Evolutionary conservation across 495 filamentous ascomycete species (phyloP), one percentile per base, ranked within the genome.

Genomic region (Penicillium crystallinum): DNA sequence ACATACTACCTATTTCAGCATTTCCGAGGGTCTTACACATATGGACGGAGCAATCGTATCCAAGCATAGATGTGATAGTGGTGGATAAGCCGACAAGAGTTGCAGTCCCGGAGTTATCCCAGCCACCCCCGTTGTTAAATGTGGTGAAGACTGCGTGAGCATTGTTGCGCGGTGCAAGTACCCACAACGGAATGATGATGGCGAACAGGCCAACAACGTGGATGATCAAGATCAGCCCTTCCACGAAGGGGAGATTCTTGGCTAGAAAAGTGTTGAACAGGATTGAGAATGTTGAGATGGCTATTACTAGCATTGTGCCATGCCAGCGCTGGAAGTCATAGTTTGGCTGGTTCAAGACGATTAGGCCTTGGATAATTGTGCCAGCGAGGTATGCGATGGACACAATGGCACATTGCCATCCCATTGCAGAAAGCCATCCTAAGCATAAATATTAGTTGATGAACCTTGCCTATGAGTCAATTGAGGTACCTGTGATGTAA

Each of bases 131-230:
- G 54, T 83, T 80, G 27, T 70, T 61, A 56, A 81, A 80, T 1
- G 73, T 66, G 5, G 75, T 74, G 53, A 84, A 80, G 18, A 84
- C 77, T 18, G 66, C 72, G 14, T 68, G 63, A 1, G 73, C 69
- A 23, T 66, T 69, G 18, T 70, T 66, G 15, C 70, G 71, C 6
- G 76, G 74, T 9, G 73, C 71, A 40, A 84, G 71, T 34, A 79
- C 74, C 64, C 76, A 75, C 14, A 88, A 61, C 0, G 81, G 77
- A 17, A 86, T 77, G 31, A 87, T 63, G 34, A 86, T 75, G 10
- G 73, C 81, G 53, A 88, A 81, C 42, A 88, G 77, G 1, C 81
- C 81, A 15, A 79, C 62, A 17, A 85, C 62, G 65, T 88, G 84
- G 14, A 86, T 68, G 12, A 84, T 69, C 25, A 87, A 61, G 39